phyloP scores from a whole-genome alignment of 805 yeast species.

The Pichia deserticola region DNA sequence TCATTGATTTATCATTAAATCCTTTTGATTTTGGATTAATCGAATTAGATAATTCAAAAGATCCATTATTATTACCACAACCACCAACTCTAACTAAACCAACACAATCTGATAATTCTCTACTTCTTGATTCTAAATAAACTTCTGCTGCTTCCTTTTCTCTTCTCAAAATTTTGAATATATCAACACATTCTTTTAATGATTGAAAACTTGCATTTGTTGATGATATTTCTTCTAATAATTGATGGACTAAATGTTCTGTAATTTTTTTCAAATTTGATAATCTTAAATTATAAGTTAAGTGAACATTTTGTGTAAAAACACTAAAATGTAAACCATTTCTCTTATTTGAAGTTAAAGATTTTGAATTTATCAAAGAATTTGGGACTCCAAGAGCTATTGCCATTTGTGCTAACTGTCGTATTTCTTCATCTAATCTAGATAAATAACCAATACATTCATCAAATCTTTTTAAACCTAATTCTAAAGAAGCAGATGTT shows the following conservation, averaged over 20 bases:
- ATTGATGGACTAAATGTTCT: conserved; percentile 14
- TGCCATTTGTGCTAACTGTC: conserved; percentile 6
- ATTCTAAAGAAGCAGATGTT: conserved; percentile 42
- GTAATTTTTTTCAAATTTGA: conserved; percentile 21
- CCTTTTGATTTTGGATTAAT: neutral
- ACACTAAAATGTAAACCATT: conserved; percentile 10
- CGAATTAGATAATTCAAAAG: neutral
- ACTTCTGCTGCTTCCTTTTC: conserved; percentile 42
- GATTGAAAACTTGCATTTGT: conserved; percentile 14
- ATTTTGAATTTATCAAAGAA: conserved; percentile 11
- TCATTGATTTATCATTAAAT: neutral
- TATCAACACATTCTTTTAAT: conserved; percentile 21
- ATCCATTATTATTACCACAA: conserved; percentile 35
- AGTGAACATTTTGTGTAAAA: conserved; percentile 9
- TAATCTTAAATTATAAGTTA: conserved; percentile 10
- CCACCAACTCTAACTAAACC: conserved; percentile 49
- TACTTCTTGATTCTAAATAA: conserved; percentile 41
- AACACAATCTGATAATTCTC: conserved; percentile 39
- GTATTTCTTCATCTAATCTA: conserved; percentile 18
- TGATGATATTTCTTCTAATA: conserved; percentile 19
- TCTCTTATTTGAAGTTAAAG: conserved; percentile 14
- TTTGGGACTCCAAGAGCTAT: conserved; percentile 6
- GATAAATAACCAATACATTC: conserved; percentile 33
- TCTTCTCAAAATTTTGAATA: conserved; percentile 32
- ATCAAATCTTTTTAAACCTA: conserved; percentile 40